Evolutionary conservation across 176 grass and related monocot genomes (phyloP).

Genomic region (Raddia distichophylla): DNA sequence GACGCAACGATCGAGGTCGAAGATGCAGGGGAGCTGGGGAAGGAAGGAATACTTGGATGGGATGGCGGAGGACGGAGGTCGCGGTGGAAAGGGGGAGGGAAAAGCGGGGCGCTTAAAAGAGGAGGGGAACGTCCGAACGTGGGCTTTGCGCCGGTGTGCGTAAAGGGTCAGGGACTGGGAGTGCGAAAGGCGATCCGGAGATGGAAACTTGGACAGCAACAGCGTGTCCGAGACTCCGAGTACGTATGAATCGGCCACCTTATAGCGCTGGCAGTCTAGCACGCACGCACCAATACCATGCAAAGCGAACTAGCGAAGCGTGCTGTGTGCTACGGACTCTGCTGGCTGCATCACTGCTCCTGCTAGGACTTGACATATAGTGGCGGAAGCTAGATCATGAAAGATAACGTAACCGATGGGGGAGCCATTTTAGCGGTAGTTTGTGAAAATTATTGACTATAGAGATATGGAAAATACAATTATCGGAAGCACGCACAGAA

Average conservation of each 20-base stretch:
- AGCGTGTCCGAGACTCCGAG: constrained; percentile 26
- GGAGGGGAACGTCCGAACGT: constrained; percentile 28
- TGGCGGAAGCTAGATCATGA: too few species aligned
- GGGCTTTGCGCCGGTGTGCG: not conserved
- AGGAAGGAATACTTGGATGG: constrained; percentile 32
- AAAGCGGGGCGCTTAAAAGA: constrained; percentile 36
- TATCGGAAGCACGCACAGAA: too few species aligned
- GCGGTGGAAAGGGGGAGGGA: constrained; percentile 34
- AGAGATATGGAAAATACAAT: too few species aligned
- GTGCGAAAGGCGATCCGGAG: constrained; percentile 46
- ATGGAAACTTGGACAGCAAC: not conserved
- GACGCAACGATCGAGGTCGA: not conserved
- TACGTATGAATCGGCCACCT: constrained; percentile 3
- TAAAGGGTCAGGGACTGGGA: constrained; percentile 11
- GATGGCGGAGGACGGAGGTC: not conserved
- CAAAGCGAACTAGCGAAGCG: not conserved
- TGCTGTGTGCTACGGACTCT: not conserved
- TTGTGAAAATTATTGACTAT: too few species aligned
- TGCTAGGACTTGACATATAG: not conserved
- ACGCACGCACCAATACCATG: not conserved
- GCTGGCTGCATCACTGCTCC: not conserved
- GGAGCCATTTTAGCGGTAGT: too few species aligned
- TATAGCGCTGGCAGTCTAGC: not conserved
- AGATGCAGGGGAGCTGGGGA: not conserved
- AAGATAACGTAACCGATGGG: too few species aligned